These are phyloP conservation scores for Vinca minor DNA, from an alignment of 257 asterid species.

Conservation along the genomic window DNA sequence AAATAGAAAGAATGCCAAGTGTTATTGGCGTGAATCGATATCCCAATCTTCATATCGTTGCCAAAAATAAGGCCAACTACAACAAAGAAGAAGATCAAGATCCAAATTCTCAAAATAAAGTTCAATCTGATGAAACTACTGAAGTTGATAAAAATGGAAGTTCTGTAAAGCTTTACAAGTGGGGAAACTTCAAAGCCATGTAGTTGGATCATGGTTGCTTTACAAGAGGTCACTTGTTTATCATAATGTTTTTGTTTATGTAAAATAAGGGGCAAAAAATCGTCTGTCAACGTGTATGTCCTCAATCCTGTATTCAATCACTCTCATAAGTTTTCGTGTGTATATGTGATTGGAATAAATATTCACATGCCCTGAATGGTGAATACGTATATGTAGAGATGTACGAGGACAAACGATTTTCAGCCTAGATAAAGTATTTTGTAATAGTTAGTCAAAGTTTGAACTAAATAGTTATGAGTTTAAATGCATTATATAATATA, in stretches of 20 bases:
- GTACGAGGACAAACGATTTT: no score
- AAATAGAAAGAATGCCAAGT: slow-evolving; percentile 34
- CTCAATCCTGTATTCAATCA: no score
- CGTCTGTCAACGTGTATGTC: no score
- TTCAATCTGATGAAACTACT: slow-evolving; percentile 20
- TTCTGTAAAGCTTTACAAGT: slow-evolving; percentile 29
- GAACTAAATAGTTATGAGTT: not conserved
- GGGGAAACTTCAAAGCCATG: slow-evolving; percentile 27
- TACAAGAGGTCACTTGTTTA: no score
- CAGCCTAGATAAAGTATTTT: no score
- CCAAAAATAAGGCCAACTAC: slow-evolving; percentile 27
- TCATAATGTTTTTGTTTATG: not conserved
- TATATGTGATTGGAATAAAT: no score
- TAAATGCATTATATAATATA: no score
- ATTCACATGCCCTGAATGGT: no score
- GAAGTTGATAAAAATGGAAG: slow-evolving; percentile 15
- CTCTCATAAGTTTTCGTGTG: no score
- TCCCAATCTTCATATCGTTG: slow-evolving; percentile 17
- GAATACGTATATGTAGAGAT: no score
- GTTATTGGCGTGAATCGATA: slow-evolving; percentile 18
- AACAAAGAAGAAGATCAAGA: slow-evolving; percentile 11
- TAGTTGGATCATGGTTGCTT: not conserved
- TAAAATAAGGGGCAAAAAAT: not conserved
- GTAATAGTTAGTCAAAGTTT: not conserved
- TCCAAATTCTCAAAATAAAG: slow-evolving; percentile 38